Conservation (phyloP, 1,284 basidiomycete species). For the Sporisorium reilianum region DNA sequence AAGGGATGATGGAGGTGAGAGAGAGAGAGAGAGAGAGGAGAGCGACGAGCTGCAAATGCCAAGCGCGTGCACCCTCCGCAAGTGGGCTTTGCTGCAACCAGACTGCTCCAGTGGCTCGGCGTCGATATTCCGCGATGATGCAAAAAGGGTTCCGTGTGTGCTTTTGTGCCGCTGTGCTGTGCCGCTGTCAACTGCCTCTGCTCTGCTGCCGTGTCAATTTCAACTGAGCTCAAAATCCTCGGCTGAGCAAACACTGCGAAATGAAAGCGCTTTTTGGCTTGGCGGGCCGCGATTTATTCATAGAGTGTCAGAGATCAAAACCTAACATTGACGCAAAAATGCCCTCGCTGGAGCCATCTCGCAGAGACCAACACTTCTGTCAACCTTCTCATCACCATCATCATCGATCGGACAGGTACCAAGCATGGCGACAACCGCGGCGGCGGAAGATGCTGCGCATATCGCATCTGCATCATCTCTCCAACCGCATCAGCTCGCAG, state of each 20-base stretch:
- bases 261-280: background rate
- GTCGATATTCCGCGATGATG: background rate
- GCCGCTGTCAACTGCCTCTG: too few species aligned
- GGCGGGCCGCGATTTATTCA: too few species aligned
- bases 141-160: too few species aligned
- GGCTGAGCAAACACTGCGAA: too few species aligned
- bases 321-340: too few species aligned
- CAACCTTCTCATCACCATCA: background rate
- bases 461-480: constrained; percentile 6
- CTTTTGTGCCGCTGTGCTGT: too few species aligned
- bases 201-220: background rate
- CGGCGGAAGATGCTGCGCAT: background rate
- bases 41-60: background rate
- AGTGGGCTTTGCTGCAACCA: background rate
- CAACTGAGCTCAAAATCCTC: constrained; percentile 1
- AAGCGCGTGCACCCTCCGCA: too few species aligned
- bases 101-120: background rate
- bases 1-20: background rate
- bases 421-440: constrained; percentile 13
- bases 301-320: too few species aligned
- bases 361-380: background rate
- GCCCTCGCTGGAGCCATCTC: background rate
- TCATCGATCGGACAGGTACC: background rate
- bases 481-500: constrained; percentile 36
- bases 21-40: background rate